Evolutionary conservation across 768 basidiomycete species (phyloP).

Genomic region (Boletus tylopilopsis): DNA sequence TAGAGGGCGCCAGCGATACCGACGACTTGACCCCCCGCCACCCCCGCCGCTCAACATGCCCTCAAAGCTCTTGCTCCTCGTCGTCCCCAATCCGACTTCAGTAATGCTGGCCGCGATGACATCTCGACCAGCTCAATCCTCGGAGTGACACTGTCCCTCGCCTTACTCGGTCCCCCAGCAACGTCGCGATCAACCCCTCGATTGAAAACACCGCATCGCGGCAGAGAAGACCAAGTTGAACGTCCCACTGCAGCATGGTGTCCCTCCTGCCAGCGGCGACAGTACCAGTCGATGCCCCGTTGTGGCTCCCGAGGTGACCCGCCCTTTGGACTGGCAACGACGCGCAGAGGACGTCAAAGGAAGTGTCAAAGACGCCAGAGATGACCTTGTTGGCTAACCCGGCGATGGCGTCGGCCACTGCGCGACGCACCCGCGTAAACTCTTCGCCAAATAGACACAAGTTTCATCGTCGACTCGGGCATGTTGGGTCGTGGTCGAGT

Average conservation of each 20-base stretch:
- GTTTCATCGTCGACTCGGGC: constrained; percentile 40
- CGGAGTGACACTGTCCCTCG: constrained; percentile 4
- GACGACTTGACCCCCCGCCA: too few species aligned
- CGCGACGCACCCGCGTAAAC: constrained; percentile 68
- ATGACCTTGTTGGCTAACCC: constrained; percentile 79
- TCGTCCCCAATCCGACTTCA: constrained; percentile 35
- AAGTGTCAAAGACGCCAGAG: constrained; percentile 85
- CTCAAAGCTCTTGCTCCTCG: constrained; percentile 84
- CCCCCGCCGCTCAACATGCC: constrained; percentile 68
- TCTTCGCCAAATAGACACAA: constrained; percentile 41
- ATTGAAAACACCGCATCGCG: constrained; percentile 83
- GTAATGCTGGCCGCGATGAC: constrained; percentile 46
- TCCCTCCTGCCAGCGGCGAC: constrained; percentile 2
- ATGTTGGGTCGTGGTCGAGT: constrained; percentile 48
- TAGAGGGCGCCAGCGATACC: too few species aligned
- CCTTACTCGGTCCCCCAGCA: constrained; percentile 39
- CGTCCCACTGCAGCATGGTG: constrained; percentile 24
- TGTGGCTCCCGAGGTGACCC: background rate
- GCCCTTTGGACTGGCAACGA: constrained; percentile 55
- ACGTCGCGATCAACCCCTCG: constrained; percentile 64
- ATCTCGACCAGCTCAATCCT: constrained; percentile 55
- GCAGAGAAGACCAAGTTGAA: constrained; percentile 58
- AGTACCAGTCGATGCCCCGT: background rate
- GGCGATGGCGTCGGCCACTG: constrained; percentile 78
- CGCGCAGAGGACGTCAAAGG: constrained; percentile 82